phyloP scores from a whole-genome alignment of 768 basidiomycete genomes.

The Mycena amicta region DNA sequence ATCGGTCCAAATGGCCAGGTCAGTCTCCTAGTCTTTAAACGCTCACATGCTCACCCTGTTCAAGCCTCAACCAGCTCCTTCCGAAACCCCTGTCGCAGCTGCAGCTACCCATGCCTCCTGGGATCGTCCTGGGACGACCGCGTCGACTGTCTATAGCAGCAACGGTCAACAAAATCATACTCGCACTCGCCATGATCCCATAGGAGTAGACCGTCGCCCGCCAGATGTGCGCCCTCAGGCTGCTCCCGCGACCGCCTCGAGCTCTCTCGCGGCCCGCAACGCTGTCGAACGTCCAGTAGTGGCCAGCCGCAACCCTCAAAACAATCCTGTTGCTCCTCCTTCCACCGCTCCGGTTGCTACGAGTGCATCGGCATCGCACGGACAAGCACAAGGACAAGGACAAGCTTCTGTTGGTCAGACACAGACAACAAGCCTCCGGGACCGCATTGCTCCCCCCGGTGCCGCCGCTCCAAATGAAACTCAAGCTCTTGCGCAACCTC shows the following conservation, averaged over 20 bases:
- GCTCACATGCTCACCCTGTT: background rate
- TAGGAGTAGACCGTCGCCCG: constrained; percentile 21
- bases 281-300: too few species aligned
- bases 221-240: constrained; percentile 18
- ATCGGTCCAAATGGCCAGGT: constrained; percentile 47
- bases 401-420: constrained; percentile 3
- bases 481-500: constrained; percentile 13
- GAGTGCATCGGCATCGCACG: too few species aligned
- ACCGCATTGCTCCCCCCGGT: constrained; percentile 23
- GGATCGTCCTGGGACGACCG: constrained; percentile 13
- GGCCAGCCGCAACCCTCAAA: constrained; percentile 13
- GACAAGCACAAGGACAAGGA: constrained; percentile 1
- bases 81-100: background rate
- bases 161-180: constrained; percentile 4
- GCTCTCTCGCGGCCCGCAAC: too few species aligned
- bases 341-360: constrained; percentile 7
- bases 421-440: constrained; percentile 15
- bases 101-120: constrained; percentile 12
- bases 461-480: constrained; percentile 2
- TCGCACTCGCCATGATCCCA: constrained; percentile 11
- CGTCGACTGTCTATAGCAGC: too few species aligned
- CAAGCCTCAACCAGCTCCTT: background rate
- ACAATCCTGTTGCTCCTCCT: constrained; percentile 4
- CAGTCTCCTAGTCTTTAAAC: background rate
- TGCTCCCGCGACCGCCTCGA: background rate